Percentiles rank a stretch among this genome's conserved stretches.
These are phyloP conservation scores for Xylaria hypoxylon DNA, from an alignment of 2,329 filamentous ascomycete genomes.

Conservation along the genomic window DNA sequence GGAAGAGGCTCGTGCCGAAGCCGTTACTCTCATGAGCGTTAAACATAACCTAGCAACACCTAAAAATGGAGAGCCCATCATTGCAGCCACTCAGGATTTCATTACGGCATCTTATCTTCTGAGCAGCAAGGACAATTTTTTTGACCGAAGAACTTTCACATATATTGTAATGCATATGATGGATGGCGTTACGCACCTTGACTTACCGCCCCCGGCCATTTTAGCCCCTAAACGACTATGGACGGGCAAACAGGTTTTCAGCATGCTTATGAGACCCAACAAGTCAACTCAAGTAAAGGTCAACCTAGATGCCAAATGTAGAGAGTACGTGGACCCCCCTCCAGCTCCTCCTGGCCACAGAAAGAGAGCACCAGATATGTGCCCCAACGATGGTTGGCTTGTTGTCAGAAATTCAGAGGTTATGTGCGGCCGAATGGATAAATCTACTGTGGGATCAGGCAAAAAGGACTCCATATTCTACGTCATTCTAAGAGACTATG, in stretches of 20 bases:
- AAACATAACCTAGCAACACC: conserved; percentile 96
- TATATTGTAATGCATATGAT: conserved; percentile 97
- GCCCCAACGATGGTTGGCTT: conserved; percentile 88
- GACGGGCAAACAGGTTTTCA: conserved; percentile 98
- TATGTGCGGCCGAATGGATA: conserved; percentile 98
- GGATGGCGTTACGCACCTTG: conserved; percentile 78
- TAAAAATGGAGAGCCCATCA: conserved; percentile 97
- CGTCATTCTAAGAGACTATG: conserved; percentile 94
- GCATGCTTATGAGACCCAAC: conserved; percentile 89
- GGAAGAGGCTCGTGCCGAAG: conserved; percentile 94
- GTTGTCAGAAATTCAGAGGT: conserved; percentile 96
- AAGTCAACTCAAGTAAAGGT: conserved; percentile 83
- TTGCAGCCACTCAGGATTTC: conserved; percentile 99
- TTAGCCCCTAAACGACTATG: conserved; percentile 87
- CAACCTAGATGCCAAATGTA: conserved; percentile 93
- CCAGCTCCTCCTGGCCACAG: conserved; percentile 66
- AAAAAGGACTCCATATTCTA: conserved; percentile 99
- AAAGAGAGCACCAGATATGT: conserved; percentile 72
- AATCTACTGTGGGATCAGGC: conserved; percentile 93
- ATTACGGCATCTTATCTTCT: conserved; percentile 94
- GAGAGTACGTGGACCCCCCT: conserved; percentile 68
- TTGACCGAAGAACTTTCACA: conserved; percentile 86
- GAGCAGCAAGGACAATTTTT: conserved; percentile 93
- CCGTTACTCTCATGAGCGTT: conserved; percentile 96
- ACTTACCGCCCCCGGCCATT: conserved; percentile 87